Evolutionary conservation across 345 rosid genomes (phyloP).

Genomic region (Isatis tinctoria): DNA sequence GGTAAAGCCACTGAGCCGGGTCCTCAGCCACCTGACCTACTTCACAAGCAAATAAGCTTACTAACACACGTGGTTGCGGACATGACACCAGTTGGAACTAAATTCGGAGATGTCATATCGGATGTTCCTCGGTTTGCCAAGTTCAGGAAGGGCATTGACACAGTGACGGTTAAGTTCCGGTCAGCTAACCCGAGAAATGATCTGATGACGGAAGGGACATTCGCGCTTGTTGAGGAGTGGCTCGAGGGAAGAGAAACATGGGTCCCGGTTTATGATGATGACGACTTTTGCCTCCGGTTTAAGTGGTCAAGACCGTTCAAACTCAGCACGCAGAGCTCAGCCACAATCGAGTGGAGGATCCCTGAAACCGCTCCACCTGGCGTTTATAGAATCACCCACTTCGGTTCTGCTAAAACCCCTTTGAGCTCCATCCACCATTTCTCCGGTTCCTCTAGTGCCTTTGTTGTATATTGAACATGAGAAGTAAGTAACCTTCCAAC

Average conservation of each 20-base stretch:
- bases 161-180: constrained; percentile 68
- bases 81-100: constrained; percentile 48
- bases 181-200: constrained; percentile 86
- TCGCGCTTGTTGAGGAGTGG: constrained; percentile 59
- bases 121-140: constrained; percentile 43
- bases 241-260: constrained; percentile 51
- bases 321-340: constrained; percentile 57
- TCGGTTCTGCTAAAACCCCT: constrained; percentile 63
- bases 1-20: constrained; percentile 36
- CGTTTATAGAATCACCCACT: constrained; percentile 66
- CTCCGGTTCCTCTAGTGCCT: constrained; percentile 61
- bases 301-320: constrained; percentile 70
- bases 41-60: constrained; percentile 62
- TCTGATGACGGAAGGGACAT: constrained; percentile 71
- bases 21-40: constrained; percentile 70
- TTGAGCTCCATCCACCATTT: constrained; percentile 53
- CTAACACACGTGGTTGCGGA: constrained; percentile 74
- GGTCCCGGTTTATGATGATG: constrained; percentile 78
- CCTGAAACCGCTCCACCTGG: constrained; percentile 55
- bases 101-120: constrained; percentile 59
- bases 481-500: neutral
- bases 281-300: constrained; percentile 73
- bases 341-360: constrained; percentile 71
- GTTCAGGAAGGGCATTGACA: constrained; percentile 48
- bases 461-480: constrained; percentile 35